Evolutionary conservation across 2,329 filamentous ascomycete species (phyloP).

Genomic region (Alternaria postmessia): DNA sequence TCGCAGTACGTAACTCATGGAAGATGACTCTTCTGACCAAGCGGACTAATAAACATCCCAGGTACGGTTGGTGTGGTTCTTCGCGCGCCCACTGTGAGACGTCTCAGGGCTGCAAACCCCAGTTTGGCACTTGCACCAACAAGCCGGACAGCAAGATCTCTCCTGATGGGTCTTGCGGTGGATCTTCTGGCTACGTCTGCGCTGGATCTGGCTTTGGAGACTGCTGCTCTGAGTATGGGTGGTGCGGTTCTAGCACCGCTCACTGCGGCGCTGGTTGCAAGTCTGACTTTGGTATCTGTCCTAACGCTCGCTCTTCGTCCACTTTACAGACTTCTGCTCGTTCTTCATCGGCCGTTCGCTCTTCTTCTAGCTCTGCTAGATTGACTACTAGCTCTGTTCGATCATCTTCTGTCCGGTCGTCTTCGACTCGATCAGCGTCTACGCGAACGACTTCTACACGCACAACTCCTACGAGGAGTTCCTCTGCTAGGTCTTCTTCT

Average conservation of each 20-base stretch:
- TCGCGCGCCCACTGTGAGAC: background rate
- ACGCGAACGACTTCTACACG: too few species aligned
- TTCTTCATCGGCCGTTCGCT: too few species aligned
- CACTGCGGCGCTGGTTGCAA: slow-evolving; percentile 6
- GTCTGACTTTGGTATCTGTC: background rate
- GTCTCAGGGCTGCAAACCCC: background rate
- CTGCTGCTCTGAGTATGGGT: slow-evolving; percentile 9
- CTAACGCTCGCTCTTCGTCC: background rate
- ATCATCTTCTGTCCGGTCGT: too few species aligned
- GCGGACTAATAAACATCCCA: background rate
- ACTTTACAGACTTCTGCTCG: background rate
- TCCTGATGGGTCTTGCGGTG: background rate
- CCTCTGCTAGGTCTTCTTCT: too few species aligned
- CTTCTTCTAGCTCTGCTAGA: too few species aligned
- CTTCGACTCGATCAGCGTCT: too few species aligned
- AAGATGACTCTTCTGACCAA: background rate
- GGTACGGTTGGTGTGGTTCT: background rate
- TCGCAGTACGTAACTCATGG: background rate
- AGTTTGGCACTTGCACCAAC: background rate
- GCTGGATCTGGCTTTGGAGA: background rate
- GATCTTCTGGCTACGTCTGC: background rate
- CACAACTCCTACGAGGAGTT: too few species aligned
- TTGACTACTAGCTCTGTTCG: too few species aligned
- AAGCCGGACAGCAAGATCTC: background rate
- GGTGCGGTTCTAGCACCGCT: background rate